Evolutionary conservation across 163 green algal genomes (phyloP).

Genomic region (Dunaliella salina): DNA sequence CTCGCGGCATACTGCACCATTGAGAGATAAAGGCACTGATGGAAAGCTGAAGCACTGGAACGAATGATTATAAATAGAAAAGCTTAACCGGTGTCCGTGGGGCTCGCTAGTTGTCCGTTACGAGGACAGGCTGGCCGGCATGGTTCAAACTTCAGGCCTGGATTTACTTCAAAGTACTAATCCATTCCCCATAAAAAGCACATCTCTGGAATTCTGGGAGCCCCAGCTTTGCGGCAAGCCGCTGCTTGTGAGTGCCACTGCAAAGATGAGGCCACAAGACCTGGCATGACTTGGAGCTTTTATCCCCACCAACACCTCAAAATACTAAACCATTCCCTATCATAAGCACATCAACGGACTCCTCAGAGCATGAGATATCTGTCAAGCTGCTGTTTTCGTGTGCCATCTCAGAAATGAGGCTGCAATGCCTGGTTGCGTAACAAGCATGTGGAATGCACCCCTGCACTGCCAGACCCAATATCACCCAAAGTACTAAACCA

Average conservation of each 20-base stretch:
- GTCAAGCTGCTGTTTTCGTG: slow-evolving; percentile 21
- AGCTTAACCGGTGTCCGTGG: background rate
- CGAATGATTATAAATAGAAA: too few relatives aligned
- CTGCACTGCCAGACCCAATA: too few relatives aligned
- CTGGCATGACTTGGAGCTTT: background rate
- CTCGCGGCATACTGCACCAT: background rate
- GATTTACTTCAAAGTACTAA: background rate
- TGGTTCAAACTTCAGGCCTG: background rate
- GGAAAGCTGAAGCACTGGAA: background rate
- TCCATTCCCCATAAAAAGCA: too few relatives aligned
- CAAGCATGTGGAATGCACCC: too few relatives aligned
- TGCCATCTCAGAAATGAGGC: too few relatives aligned
- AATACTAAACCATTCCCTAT: background rate
- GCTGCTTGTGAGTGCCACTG: background rate
- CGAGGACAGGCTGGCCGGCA: background rate
- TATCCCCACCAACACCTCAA: background rate
- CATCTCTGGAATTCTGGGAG: too few relatives aligned
- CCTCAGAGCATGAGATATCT: background rate
- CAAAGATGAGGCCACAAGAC: background rate
- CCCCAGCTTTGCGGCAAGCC: too few relatives aligned
- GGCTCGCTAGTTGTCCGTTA: background rate
- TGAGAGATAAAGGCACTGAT: background rate
- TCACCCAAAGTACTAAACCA: too few relatives aligned
- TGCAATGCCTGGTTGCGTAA: too few relatives aligned
- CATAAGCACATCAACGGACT: background rate